A percentile compares a stretch with the other conserved stretches of the same genome.
Conservation (phyloP, 1,139 yeast species). For the Lipomyces yarrowii region DNA sequence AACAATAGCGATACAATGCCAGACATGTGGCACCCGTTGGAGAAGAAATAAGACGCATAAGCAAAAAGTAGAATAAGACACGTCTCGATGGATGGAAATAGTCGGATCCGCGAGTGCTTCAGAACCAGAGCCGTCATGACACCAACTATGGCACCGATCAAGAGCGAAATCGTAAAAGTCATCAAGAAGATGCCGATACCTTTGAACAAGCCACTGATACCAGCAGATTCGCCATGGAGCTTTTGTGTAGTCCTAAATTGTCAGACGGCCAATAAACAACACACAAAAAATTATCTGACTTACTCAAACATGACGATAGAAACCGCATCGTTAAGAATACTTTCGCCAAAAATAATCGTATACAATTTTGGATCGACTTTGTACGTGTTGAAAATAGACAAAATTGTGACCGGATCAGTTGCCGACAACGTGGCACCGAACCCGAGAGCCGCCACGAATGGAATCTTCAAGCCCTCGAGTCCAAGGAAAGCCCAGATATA, state of each 20-base stretch:
- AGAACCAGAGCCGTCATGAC: conserved; percentile 83
- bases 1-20: conserved; percentile 93
- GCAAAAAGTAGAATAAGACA: conserved; percentile 89
- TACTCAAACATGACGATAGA: conserved; percentile 96
- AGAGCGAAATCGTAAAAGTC: conserved; percentile 90
- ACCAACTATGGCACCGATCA: conserved; percentile 88
- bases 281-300: not conserved
- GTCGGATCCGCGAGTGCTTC: conserved; percentile 89
- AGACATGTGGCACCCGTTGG: conserved; percentile 99
- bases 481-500: conserved; percentile 92
- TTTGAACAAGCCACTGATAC: conserved; percentile 76
- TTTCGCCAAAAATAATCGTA: conserved; percentile 96
- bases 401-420: conserved; percentile 96
- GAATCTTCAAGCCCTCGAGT: conserved; percentile 80
- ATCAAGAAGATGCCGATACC: conserved; percentile 92
- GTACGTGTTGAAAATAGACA: conserved; percentile 94
- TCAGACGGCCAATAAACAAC: not conserved
- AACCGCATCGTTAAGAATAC: conserved; percentile 92
- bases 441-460: conserved; percentile 93
- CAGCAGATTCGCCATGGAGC: conserved; percentile 83
- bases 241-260: conserved; percentile 72
- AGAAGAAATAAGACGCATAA: conserved; percentile 93
- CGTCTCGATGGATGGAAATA: conserved; percentile 95
- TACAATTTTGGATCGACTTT: conserved; percentile 97
- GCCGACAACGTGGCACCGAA: conserved; percentile 98